phyloP scores from a whole-genome alignment of 2,329 filamentous ascomycete species.

The Penicillium paneum region DNA sequence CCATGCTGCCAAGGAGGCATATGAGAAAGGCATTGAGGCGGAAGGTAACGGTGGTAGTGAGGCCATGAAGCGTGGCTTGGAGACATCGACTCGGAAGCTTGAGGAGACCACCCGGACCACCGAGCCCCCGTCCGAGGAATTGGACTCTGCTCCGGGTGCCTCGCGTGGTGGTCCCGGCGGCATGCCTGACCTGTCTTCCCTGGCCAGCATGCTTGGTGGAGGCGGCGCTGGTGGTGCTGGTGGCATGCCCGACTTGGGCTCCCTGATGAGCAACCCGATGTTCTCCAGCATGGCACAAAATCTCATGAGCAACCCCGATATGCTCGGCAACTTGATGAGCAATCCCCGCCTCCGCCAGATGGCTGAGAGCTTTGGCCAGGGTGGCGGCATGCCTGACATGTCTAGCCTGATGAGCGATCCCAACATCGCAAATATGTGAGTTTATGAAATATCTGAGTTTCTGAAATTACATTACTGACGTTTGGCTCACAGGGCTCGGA shows the following conservation, averaged over 20 bases:
- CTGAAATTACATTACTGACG: constrained; percentile 6
- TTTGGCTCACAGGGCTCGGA: constrained; percentile 53
- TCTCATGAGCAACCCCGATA: constrained; percentile 92
- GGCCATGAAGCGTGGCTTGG: constrained; percentile 94
- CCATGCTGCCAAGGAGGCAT: constrained; percentile 90
- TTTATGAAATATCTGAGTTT: constrained; percentile 24
- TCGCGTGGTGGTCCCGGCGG: constrained; percentile 53
- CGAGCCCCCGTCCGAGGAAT: constrained; percentile 50
- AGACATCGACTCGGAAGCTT: constrained; percentile 85
- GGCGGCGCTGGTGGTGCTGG: constrained; percentile 54
- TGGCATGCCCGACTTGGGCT: constrained; percentile 79
- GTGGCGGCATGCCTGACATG: constrained; percentile 87
- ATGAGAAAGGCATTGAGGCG: constrained; percentile 84
- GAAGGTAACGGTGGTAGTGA: constrained; percentile 94
- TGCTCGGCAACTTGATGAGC: constrained; percentile 88
- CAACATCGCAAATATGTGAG: constrained; percentile 87
- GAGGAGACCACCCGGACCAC: constrained; percentile 68
- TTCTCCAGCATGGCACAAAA: constrained; percentile 96
- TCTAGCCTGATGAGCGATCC: constrained; percentile 86
- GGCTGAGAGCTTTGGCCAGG: constrained; percentile 70
- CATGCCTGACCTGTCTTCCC: constrained; percentile 67
- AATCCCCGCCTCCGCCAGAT: constrained; percentile 86
- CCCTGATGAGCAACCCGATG: constrained; percentile 97
- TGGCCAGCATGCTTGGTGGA: constrained; percentile 74
- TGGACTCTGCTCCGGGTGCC: constrained; percentile 50